phyloP scores from a whole-genome alignment of 768 basidiomycete genomes.

The Tylopilus balloui region DNA sequence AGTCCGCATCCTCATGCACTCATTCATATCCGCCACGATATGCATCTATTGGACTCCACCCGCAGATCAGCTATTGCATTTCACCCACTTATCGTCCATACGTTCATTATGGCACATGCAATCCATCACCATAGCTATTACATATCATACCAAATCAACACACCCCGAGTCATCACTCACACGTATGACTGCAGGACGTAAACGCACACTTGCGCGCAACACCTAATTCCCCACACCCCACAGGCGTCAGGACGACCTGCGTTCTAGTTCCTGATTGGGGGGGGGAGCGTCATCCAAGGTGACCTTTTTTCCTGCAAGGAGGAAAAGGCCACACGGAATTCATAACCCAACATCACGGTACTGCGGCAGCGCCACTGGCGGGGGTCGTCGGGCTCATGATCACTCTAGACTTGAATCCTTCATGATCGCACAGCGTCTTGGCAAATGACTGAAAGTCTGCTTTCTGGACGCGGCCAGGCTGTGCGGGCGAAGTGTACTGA shows the following conservation, averaged over 20 bases:
- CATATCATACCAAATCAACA: slow-evolving; percentile 17
- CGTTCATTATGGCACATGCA: slow-evolving; percentile 2
- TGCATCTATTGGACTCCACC: neutral
- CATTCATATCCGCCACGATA: too few relatives aligned
- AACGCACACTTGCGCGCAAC: slow-evolving; percentile 6
- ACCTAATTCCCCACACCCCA: slow-evolving; percentile 17
- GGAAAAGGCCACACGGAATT: neutral
- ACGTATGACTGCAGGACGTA: slow-evolving; percentile 6
- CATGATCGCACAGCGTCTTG: slow-evolving; percentile 39
- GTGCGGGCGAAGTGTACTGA: neutral
- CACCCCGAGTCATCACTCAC: neutral
- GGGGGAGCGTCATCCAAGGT: slow-evolving; percentile 2
- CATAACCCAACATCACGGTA: slow-evolving; percentile 11
- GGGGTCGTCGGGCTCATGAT: neutral
- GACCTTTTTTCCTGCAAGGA: neutral
- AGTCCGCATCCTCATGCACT: neutral
- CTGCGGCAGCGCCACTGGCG: slow-evolving; percentile 5
- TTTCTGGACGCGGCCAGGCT: slow-evolving; percentile 41
- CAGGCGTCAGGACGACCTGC: slow-evolving; percentile 19
- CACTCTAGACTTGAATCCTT: slow-evolving; percentile 24
- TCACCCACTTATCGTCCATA: slow-evolving; percentile 10
- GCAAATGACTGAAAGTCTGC: slow-evolving; percentile 54
- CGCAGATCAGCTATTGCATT: neutral
- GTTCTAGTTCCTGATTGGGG: slow-evolving; percentile 13
- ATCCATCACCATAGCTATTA: slow-evolving; percentile 8